Base-by-base conservation (phyloP, 148 eudicot genomes). In the Nepenthes gracilis region DNA sequence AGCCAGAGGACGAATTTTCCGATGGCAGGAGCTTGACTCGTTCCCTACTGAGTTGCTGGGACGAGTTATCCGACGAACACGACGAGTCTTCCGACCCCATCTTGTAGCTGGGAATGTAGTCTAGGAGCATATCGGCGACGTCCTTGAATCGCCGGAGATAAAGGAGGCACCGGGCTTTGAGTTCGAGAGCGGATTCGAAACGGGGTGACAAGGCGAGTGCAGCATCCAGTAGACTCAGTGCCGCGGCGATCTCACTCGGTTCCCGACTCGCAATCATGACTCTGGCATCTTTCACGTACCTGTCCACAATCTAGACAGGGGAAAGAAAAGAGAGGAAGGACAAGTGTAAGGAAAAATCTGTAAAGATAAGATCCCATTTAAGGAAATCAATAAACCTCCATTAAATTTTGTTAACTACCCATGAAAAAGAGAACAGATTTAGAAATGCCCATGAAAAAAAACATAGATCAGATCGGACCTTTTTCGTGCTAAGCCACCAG, bases 401-500 rank as follows among this genome's bases (percentile, higher is more conserved):
- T 40, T 4, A 40, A 40, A 40, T 40, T 40, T 8, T 4, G 8
- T 40, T 4, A 40, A 40, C 45, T 40, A 40, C 45, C 45, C 45
- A 40, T 40, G 45, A 40, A 40, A 58, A 49, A 51, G 13, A 51
- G 7, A 52, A 15, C 32, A 2, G 62, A 45, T 45, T 47, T 36
- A 51, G 38, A 11, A 33, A 59, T 43, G 35, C 54, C 43, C 43
- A 48, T 9, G 32, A 43, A 37, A 35, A 63, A n/a, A 14, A 10
- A 35, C 14, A 33, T 2, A 34, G 13, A 33, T 54, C 40, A 43
- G 69, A 9, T 38, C n/a, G 35, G 36, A 87, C 99, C 97, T 93
- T 93, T 83, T 73, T 86, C 67, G 85, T 89, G 68, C 74, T 88
- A 40, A 86, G 82, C 99, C 99, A 93, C 99, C 99, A 93, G 64